Evolutionary conservation across 345 rosid species (phyloP), one percentile per base, ranked within the genome.

Genomic region (Leavenworthia alabamica): DNA sequence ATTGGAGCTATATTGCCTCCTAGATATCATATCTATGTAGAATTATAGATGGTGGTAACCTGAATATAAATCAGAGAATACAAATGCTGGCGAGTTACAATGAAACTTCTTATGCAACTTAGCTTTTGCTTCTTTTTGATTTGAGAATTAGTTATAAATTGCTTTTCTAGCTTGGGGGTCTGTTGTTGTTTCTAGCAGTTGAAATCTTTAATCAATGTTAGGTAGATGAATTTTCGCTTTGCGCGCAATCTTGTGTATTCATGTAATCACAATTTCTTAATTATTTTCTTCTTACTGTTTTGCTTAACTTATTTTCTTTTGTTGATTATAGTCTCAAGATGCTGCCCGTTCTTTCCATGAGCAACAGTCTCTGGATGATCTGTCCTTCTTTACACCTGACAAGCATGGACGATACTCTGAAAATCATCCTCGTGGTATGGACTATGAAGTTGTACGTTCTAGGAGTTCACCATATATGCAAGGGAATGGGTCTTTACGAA

Each of bases 351-450:
- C 78, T 67, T 68, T 75, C 64, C 86, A 82, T 56, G 92, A 83
- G 54, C 80, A 89, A 65, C 90, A 78, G 56, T 76, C 81, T 77
- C 66, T 83, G 43, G 84, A 77, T 51, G 94, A 93, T 15, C 86
- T 77, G 41, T 72, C 92, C 15, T 56, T 51, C 58, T 47, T 53
- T 61, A 79, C 83, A 69, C 76, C 84, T 68, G 82, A 82, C 53
- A 26, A 73, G 24, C 75, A 70, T 73, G 87, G 84, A 39, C 78
- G 77, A 51, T 67, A 54, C 68, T 36, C 75, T 26, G 86, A 79
- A 56, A 77, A 82, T 63, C 83, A 80, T 75, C 76, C 75, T 66
- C 83, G 62, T 47, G 89, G 83, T 62, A 44, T 69, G 11, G 78
- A 76, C 2, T 79, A 70, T 68, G 90, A 83, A 68, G 65, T 54